Evolutionary conservation across 768 basidiomycete genomes (phyloP), one percentile per base, ranked within the genome.

Genomic region (Mycena filopes): DNA sequence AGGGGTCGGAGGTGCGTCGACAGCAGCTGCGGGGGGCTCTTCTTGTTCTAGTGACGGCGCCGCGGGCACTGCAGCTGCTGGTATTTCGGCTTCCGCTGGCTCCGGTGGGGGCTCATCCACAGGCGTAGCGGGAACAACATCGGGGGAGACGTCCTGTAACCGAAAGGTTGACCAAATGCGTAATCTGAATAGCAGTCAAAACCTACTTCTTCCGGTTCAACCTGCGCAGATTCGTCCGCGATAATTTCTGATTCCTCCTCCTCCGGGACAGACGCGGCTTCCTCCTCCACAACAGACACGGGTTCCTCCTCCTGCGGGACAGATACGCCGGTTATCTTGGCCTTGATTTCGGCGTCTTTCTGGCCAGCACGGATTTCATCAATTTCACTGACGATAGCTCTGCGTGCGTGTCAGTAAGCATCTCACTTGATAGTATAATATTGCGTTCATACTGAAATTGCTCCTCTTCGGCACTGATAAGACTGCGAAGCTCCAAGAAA

Each of bases 401-500:
- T 94, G 64, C 9, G 28, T 20, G 9, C 21, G 40, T 18, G 40
- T 55, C 18, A 64, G 61, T 8, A 40, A 55, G 28, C 50, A n/a
- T 12, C 15, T 33, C 36, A n/a, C n/a, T n/a, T n/a, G n/a, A n/a
- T n/a, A 20, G 23, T 5, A 21, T 16, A n/a, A 18, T 25, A 29
- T 43, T 16, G 20, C 13, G 18, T 36, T 42, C 84, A 28, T 72
- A 91, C 93, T 87, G 93, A 86, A 96, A 98, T 61, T 85, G 87
- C 29, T 78, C 75, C 78, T 97, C 96, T 73, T 96, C 91, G 1
- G 79, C 83, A 33, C 83, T 71, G 42, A 98, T 94, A 46, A 89
- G 82, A n/a, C 81, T 82, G 60, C 87, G 86, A 4, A 98, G 80
- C 70, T 97, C 92, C 20, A 83, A 73, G 40, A 94, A 82, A 31